These are phyloP conservation scores for Ophiostoma sp. DNA, from an alignment of 2,329 filamentous ascomycete genomes.

Conservation along the genomic window DNA sequence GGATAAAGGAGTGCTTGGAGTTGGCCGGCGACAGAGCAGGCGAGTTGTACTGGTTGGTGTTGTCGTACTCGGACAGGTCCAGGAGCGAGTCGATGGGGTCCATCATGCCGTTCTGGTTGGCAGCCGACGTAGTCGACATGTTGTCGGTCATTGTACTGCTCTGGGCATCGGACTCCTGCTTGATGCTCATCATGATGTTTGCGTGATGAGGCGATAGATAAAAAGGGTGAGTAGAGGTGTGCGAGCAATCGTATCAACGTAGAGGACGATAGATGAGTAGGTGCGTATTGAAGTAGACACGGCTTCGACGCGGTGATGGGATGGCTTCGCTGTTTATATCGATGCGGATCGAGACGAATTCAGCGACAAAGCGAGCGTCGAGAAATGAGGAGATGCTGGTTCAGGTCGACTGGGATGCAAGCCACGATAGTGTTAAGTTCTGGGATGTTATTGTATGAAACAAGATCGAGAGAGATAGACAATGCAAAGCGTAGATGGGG, in stretches of 20 bases:
- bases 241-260: neutral
- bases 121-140: constrained; percentile 34
- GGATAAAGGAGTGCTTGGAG: constrained; percentile 49
- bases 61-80: constrained; percentile 60
- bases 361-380: neutral
- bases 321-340: neutral
- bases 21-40: constrained; percentile 53
- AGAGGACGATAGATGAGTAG: neutral
- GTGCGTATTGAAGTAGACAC: neutral
- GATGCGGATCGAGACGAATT: neutral
- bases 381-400: neutral
- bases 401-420: neutral
- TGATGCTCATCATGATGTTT: constrained; percentile 23
- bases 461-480: neutral
- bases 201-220: neutral
- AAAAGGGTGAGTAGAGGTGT: neutral
- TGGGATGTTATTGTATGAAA: constrained; percentile 12
- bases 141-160: constrained; percentile 23
- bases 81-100: constrained; percentile 53
- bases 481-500: constrained; percentile 13
- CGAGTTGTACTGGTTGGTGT: constrained; percentile 51
- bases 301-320: neutral
- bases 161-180: constrained; percentile 24
- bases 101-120: constrained; percentile 31
- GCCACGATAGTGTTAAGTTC: constrained; percentile 10